Percentiles rank a stretch among this genome's conserved stretches.
phyloP scores from a whole-genome alignment of 805 yeast genomes.

The Naumovozyma castellii region DNA sequence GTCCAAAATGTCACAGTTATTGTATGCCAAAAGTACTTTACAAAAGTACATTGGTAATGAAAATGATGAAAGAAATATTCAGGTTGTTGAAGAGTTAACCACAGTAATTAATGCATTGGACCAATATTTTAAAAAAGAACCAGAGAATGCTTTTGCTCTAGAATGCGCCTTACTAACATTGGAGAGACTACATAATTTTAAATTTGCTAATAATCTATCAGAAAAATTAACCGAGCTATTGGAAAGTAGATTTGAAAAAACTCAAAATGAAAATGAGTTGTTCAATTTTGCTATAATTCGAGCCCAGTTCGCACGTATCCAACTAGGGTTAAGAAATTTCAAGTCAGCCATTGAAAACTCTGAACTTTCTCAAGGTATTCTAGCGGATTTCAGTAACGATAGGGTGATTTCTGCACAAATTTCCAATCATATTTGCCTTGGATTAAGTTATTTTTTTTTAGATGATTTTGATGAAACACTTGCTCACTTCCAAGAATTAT shows the following conservation, averaged over 20 bases:
- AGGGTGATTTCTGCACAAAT: constrained; percentile 31
- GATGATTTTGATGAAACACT: constrained; percentile 57
- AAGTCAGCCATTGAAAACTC: constrained; percentile 54
- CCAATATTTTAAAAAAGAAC: constrained; percentile 52
- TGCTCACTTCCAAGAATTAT: constrained; percentile 54
- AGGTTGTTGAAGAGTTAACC: constrained; percentile 53
- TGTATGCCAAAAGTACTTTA: constrained; percentile 57
- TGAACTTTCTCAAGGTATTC: constrained; percentile 42
- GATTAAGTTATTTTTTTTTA: constrained; percentile 57
- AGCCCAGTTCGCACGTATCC: constrained; percentile 62
- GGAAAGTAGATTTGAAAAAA: constrained; percentile 47
- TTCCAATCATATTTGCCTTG: constrained; percentile 63
- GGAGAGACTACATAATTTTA: constrained; percentile 64
- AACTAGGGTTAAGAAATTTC: constrained; percentile 50
- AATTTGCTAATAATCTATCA: constrained; percentile 42
- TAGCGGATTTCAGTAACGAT: constrained; percentile 33
- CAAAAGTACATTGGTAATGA: constrained; percentile 35
- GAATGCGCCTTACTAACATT: constrained; percentile 44
- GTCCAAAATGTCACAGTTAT: constrained; percentile 56
- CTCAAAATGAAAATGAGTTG: constrained; percentile 41
- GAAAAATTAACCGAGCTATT: constrained; percentile 37
- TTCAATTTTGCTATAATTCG: constrained; percentile 49
- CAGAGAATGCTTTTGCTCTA: constrained; percentile 49
- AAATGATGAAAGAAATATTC: constrained; percentile 45
- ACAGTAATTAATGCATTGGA: constrained; percentile 60